Evolutionary conservation across 78 protist species (phyloP), one percentile per base, ranked within the genome.

Genomic region (Thecamonas trahens): DNA sequence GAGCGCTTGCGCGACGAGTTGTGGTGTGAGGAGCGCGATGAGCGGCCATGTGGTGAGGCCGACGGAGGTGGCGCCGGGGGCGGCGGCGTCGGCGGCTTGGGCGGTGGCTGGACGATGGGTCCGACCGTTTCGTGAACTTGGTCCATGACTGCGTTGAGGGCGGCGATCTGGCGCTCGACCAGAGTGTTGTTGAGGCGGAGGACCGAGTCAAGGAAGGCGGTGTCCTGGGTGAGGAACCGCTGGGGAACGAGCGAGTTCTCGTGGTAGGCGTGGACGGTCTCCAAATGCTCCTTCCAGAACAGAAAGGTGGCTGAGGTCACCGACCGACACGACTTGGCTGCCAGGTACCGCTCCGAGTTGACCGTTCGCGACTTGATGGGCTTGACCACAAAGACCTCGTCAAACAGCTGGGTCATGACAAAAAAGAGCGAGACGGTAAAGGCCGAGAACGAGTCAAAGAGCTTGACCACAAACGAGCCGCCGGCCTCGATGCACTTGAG

Each of bases 391-490:
- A 8, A 13, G 40, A 67, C 44, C 0, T 2, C 3, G 37, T 37
- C 47, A 24, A 50, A 67, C 17, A 32, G 29, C 8, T 1, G 35
- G 18, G n/a, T 18, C 54, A 45, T 7, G 26, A 67, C 26, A 42
- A 28, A 67, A 9, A 67, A 24, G 22, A 67, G 57, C 34, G 59
- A 53, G 1, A 32, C 42, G 31, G 60, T 28, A 37, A 67, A 55
- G 31, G 61, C 61, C 28, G 72, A 40, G 72, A 67, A 47, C 31
- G 55, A 28, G 15, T 67, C 72, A 52, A 67, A 67, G 39, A 20
- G 13, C 52, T 67, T 67, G 49, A 22, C 3, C 31, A 67, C 72
- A 11, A 67, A 67, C 44, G 31, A 26, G 0, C 72, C 72, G 29
- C 72, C 72, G n/a, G 2, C 42, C 24, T 32, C 24, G 29, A 67